Evolutionary conservation across 805 yeast species (phyloP).

Genomic region (Candida cerambycidarum): DNA sequence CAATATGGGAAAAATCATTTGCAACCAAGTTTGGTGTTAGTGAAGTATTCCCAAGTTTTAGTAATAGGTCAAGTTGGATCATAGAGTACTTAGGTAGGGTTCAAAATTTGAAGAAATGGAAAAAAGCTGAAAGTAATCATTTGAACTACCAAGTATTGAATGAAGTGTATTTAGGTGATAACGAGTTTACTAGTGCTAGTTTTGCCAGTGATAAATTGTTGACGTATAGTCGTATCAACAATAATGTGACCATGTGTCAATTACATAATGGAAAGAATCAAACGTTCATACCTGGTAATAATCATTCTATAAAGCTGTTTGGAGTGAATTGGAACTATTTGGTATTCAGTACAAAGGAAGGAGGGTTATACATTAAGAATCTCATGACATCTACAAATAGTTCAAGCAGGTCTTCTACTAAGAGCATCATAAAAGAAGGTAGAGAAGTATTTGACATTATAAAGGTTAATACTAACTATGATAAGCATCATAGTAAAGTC

Average conservation of each 20-base stretch:
- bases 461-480: conserved; percentile 21
- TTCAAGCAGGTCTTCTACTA: conserved; percentile 23
- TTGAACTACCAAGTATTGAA: conserved; percentile 30
- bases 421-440: conserved; percentile 13
- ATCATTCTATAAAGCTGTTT: conserved; percentile 8
- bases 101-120: conserved; percentile 37
- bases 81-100: conserved; percentile 46
- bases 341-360: conserved; percentile 27
- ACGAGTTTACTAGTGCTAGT: conserved; percentile 23
- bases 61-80: conserved; percentile 47
- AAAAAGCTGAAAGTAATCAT: conserved; percentile 30
- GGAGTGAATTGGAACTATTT: conserved; percentile 34
- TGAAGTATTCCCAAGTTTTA: conserved; percentile 41
- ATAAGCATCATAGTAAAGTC: conserved; percentile 21
- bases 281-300: conserved; percentile 36
- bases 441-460: conserved; percentile 15
- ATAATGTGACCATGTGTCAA: conserved; percentile 30
- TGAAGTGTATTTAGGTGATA: conserved; percentile 17
- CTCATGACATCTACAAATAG: conserved; percentile 31
- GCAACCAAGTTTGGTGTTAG: conserved; percentile 36
- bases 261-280: conserved; percentile 38
- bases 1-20: conserved; percentile 51
- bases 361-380: conserved; percentile 33
- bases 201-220: conserved; percentile 28
- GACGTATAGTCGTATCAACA: conserved; percentile 26